Conservation (phyloP, 164 flowering plant species). For the Santalum album region DNA sequence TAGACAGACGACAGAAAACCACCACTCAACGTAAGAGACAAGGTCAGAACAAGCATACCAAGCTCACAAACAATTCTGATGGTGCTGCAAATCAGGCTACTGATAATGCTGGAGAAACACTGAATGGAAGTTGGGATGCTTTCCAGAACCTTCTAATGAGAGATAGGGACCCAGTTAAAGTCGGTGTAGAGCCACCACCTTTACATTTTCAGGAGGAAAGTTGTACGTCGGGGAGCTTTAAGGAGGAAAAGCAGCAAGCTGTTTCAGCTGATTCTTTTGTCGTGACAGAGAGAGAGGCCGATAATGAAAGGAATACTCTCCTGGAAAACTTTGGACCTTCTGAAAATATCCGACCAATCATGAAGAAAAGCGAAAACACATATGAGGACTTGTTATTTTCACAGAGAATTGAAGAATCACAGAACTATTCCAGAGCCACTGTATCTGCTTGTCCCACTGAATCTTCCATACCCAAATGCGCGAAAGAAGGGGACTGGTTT, state of each 20-base stretch:
- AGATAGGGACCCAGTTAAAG: conserved; percentile 33
- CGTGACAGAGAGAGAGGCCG: conserved; percentile 23
- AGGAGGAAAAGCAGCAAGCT: conserved; percentile 21
- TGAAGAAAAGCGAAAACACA: conserved; percentile 24
- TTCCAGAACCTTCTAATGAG: conserved; percentile 70
- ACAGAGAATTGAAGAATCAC: conserved; percentile 24
- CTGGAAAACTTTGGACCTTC: conserved; percentile 28
- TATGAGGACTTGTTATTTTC: conserved; percentile 47
- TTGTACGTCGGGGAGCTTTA: conserved; percentile 16
- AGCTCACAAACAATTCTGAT: conserved; percentile 13
- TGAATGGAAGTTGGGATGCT: conserved; percentile 53
- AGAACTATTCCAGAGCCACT: conserved; percentile 8
- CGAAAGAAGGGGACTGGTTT: conserved; percentile 58
- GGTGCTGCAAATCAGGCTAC: too few species aligned
- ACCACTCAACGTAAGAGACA: conserved; percentile 34
- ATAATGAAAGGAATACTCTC: conserved; percentile 19
- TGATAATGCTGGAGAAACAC: conserved; percentile 27
- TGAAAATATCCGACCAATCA: conserved; percentile 19
- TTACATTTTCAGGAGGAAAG: conserved; percentile 26
- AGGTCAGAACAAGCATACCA: conserved; percentile 23
- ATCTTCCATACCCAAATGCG: conserved; percentile 29
- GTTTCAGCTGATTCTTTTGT: conserved; percentile 49
- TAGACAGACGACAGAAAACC: conserved; percentile 47
- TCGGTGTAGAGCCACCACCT: conserved; percentile 12
- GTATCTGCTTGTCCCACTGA: conserved; percentile 26